These are phyloP conservation scores for Lachnellula arida DNA, from an alignment of 2,329 filamentous ascomycete genomes.

Conservation along the genomic window DNA sequence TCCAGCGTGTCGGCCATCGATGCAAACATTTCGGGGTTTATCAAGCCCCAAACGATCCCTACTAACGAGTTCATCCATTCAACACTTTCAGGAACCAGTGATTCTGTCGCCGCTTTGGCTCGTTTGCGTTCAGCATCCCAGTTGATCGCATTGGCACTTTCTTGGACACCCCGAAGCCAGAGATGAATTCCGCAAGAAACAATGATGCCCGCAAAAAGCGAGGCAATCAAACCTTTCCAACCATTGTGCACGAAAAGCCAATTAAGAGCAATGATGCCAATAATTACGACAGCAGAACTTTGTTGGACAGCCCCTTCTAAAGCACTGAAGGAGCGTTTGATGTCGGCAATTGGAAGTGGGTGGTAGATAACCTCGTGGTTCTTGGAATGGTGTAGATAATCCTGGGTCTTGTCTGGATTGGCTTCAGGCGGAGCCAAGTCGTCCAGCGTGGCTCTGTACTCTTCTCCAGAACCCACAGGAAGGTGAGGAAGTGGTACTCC, in stretches of 20 bases:
- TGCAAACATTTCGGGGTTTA: constrained; percentile 22
- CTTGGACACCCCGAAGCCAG: constrained; percentile 19
- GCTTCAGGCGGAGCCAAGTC: constrained; percentile 20
- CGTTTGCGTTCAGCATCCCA: constrained; percentile 18
- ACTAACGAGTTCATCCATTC: constrained; percentile 21
- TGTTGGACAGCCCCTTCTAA: constrained; percentile 12
- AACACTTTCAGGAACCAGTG: constrained; percentile 17
- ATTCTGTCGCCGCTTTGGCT: constrained; percentile 16
- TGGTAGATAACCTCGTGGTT: constrained; percentile 20
- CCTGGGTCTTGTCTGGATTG: constrained; percentile 17
- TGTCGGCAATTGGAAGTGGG: constrained; percentile 18
- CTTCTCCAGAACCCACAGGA: constrained; percentile 14
- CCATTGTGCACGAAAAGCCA: constrained; percentile 14
- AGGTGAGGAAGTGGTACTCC: constrained; percentile 3
- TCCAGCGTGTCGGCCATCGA: constrained; percentile 20
- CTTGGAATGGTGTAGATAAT: constrained; percentile 18
- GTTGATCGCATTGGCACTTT: constrained; percentile 18
- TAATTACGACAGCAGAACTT: constrained; percentile 11
- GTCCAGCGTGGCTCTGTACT: constrained; percentile 14
- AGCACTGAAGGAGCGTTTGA: constrained; percentile 15
- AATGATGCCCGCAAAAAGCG: constrained; percentile 13
- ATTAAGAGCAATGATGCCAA: constrained; percentile 13
- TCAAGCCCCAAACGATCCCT: constrained; percentile 17
- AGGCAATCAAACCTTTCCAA: constrained; percentile 13
- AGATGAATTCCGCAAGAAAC: constrained; percentile 19